Evolutionary conservation across 2,329 filamentous ascomycete species (phyloP).

Genomic region (Escovopsis sp.): DNA sequence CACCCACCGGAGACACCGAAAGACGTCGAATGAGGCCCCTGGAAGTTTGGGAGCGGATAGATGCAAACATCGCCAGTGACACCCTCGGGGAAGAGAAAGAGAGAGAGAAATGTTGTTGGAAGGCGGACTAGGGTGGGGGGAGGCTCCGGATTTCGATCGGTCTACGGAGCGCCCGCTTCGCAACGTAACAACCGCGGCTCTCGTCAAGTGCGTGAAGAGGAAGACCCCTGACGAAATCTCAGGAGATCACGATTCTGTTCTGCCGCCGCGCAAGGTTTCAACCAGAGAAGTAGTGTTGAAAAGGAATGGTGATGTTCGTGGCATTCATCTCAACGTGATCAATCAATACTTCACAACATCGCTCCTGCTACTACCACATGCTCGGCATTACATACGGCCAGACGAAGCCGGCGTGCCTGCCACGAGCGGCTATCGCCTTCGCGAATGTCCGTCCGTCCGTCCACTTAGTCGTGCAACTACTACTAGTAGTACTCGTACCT

Average conservation of each 20-base stretch:
- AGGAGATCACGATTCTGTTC: too few species aligned
- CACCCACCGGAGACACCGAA: slow-evolving; percentile 10
- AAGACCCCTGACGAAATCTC: too few species aligned
- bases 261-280: too few species aligned
- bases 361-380: not conserved
- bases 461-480: too few species aligned
- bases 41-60: slow-evolving; percentile 18
- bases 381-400: not conserved
- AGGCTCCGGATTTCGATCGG: slow-evolving; percentile 1
- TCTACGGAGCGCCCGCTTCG: slow-evolving; percentile 1
- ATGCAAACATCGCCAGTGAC: slow-evolving; percentile 20
- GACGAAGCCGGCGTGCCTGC: not conserved
- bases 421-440: not conserved
- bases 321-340: too few species aligned
- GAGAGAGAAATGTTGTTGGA: not conserved
- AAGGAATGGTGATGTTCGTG: too few species aligned
- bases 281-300: too few species aligned
- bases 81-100: not conserved
- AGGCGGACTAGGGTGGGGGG: not conserved
- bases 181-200: not conserved
- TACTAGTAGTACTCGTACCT: too few species aligned
- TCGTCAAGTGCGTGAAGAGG: too few species aligned
- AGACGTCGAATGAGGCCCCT: slow-evolving; percentile 20
- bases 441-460: too few species aligned
- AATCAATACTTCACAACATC: too few species aligned